A percentile compares a stretch with the other conserved stretches of the same genome.
Conservation (phyloP, 352 stramenopile genomes). For the Phytophthora pini region DNA sequence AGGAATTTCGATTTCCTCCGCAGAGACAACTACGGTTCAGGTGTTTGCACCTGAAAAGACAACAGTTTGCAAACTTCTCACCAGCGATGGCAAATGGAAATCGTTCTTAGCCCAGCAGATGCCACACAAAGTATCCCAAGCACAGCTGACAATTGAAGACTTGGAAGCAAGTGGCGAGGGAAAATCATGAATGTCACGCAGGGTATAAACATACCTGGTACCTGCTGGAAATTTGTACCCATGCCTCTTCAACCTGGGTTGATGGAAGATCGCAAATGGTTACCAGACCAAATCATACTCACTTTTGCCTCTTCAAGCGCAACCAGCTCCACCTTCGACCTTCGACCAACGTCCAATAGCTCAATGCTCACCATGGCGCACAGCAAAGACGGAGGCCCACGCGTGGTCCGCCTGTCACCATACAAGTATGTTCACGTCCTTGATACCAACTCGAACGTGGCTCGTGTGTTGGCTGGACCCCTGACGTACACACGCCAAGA, state of each 20-base stretch:
- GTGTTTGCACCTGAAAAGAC: slow-evolving; percentile 19
- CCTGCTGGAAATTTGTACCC: slow-evolving; percentile 13
- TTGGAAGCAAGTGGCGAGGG: slow-evolving; percentile 11
- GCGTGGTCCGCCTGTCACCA: slow-evolving; percentile 75
- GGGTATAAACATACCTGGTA: no score
- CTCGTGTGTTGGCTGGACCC: slow-evolving; percentile 75
- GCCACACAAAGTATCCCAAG: slow-evolving; percentile 10
- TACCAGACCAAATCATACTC: slow-evolving; percentile 16
- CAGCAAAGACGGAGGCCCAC: slow-evolving; percentile 52
- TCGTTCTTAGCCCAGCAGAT: slow-evolving; percentile 29
- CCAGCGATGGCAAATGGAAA: slow-evolving; percentile 39
- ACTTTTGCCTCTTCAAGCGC: slow-evolving; percentile 17
- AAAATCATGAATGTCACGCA: not conserved
- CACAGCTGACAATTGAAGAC: slow-evolving; percentile 41
- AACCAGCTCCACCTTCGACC: slow-evolving; percentile 1
- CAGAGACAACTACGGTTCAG: slow-evolving; percentile 19
- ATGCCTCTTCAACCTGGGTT: slow-evolving; percentile 21
- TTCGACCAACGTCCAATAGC: not conserved
- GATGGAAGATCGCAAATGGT: slow-evolving; percentile 16
- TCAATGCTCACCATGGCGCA: slow-evolving; percentile 20
- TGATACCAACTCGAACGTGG: slow-evolving; percentile 88
- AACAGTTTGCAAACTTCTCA: slow-evolving; percentile 37
- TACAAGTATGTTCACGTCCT: slow-evolving; percentile 89
- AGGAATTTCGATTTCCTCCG: not conserved
- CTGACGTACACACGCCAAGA: slow-evolving; percentile 85